These are phyloP conservation scores for Colletotrichum orbiculare DNA, from an alignment of 2,329 filamentous ascomycete species.

Conservation along the genomic window DNA sequence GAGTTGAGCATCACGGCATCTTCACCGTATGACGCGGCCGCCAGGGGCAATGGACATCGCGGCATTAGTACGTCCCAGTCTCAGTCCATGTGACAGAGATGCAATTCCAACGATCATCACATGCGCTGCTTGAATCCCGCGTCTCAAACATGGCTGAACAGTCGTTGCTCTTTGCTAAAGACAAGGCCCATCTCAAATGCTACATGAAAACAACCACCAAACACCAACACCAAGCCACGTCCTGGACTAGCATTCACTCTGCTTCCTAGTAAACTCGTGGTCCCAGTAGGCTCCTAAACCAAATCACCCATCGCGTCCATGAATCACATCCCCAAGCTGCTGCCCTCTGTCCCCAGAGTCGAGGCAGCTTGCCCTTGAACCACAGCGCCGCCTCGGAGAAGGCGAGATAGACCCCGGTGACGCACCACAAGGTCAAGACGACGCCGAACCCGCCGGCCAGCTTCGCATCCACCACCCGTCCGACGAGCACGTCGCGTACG, in stretches of 20 bases:
- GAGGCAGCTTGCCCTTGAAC: constrained; percentile 37
- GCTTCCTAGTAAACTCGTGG: neutral
- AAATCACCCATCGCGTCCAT: no score
- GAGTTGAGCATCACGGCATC: neutral
- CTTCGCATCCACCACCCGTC: constrained; percentile 54
- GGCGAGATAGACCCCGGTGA: constrained; percentile 60
- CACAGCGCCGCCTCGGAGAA: constrained; percentile 59
- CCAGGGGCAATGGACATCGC: constrained; percentile 6
- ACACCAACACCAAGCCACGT: constrained; percentile 20
- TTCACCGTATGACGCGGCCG: constrained; percentile 21
- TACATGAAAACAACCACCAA: constrained; percentile 2
- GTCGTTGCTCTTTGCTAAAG: neutral
- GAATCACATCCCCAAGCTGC: neutral
- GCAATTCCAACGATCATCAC: neutral
- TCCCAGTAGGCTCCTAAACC: no score
- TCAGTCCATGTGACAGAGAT: constrained; percentile 4
- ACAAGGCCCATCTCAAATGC: neutral
- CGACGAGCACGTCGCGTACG: constrained; percentile 49
- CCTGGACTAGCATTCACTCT: neutral
- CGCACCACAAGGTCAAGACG: constrained; percentile 60
- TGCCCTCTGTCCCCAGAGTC: constrained; percentile 4
- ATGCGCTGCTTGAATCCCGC: neutral
- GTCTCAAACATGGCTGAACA: neutral
- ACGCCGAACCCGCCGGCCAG: constrained; percentile 57
- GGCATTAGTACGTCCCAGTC: neutral